phyloP scores from a whole-genome alignment of 805 yeast species.

The Kodamaea fukazawae region DNA sequence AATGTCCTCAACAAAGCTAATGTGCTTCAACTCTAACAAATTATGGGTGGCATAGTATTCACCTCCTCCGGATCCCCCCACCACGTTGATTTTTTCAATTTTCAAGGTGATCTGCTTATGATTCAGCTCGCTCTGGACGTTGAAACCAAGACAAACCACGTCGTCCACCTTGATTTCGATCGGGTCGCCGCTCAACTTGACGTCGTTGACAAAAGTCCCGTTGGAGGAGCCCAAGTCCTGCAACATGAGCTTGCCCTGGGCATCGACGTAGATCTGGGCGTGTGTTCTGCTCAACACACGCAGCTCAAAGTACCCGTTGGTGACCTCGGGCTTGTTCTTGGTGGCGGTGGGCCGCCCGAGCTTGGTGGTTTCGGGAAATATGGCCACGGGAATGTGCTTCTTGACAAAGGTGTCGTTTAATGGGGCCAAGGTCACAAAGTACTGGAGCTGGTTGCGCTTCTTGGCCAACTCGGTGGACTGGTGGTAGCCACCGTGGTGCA shows the following conservation, averaged over 20 bases:
- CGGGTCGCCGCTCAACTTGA: slow-evolving; percentile 58
- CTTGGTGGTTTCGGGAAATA: slow-evolving; percentile 76
- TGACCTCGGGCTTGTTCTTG: slow-evolving; percentile 53
- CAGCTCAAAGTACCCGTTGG: slow-evolving; percentile 93
- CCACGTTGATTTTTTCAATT: slow-evolving; percentile 69
- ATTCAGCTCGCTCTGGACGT: slow-evolving; percentile 63
- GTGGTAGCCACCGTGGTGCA: slow-evolving; percentile 2
- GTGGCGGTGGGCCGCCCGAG: slow-evolving; percentile 87
- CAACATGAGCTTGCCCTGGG: slow-evolving; percentile 64
- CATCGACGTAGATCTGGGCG: slow-evolving; percentile 82
- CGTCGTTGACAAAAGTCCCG: slow-evolving; percentile 88
- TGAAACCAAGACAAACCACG: slow-evolving; percentile 89
- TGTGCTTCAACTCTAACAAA: slow-evolving; percentile 32
- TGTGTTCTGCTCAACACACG: slow-evolving; percentile 90
- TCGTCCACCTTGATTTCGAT: slow-evolving; percentile 76
- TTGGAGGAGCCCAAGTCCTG: slow-evolving; percentile 88
- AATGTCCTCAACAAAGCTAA: slow-evolving; percentile 34
- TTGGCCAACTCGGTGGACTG: slow-evolving; percentile 16
- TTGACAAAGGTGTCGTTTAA: slow-evolving; percentile 79
- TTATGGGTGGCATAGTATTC: slow-evolving; percentile 7
- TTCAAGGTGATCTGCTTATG: slow-evolving; percentile 86
- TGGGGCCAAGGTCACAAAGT: slow-evolving; percentile 69
- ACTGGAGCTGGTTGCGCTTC: slow-evolving; percentile 33
- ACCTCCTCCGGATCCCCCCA: slow-evolving; percentile 31
- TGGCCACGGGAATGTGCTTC: slow-evolving; percentile 77